Conservation (phyloP, 2,329 filamentous ascomycete species). For the Penicillium sp. region DNA sequence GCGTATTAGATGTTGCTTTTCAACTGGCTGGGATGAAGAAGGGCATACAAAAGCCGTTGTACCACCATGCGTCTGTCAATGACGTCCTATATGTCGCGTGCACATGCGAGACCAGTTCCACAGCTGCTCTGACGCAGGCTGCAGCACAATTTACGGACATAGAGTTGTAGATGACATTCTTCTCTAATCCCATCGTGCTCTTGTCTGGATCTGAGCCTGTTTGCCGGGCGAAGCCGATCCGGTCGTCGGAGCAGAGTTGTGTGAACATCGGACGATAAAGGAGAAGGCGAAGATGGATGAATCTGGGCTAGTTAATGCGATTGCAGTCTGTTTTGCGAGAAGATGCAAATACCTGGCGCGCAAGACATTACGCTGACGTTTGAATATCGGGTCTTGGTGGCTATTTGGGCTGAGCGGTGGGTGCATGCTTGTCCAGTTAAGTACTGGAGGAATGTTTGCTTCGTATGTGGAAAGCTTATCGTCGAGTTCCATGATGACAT, state of each 20-base stretch:
- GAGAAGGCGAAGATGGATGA: constrained; percentile 37
- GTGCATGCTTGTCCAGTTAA: constrained; percentile 28
- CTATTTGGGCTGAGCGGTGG: constrained; percentile 1
- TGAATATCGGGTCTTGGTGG: constrained; percentile 15
- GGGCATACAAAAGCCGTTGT: constrained; percentile 44
- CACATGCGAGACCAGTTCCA: constrained; percentile 36
- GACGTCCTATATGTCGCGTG: constrained; percentile 33
- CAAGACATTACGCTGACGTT: constrained; percentile 36
- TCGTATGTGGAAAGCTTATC: constrained; percentile 30
- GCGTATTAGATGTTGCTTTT: not conserved
- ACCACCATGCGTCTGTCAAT: constrained; percentile 42
- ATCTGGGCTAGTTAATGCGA: constrained; percentile 23
- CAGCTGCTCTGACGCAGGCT: constrained; percentile 35
- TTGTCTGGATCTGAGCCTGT: constrained; percentile 6
- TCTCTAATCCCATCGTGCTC: constrained; percentile 9
- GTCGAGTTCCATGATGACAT: constrained; percentile 35
- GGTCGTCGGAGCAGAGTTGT: constrained; percentile 34
- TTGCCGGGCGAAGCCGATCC: constrained; percentile 9
- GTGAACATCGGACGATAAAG: constrained; percentile 42
- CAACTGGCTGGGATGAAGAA: not conserved
- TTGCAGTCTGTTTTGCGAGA: not conserved
- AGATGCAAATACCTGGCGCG: constrained; percentile 27
- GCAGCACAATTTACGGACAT: constrained; percentile 35
- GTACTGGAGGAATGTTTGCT: constrained; percentile 24
- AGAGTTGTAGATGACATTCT: constrained; percentile 29